Base-by-base conservation (phyloP, 139 green algal species). In the Eudorina sp. region DNA sequence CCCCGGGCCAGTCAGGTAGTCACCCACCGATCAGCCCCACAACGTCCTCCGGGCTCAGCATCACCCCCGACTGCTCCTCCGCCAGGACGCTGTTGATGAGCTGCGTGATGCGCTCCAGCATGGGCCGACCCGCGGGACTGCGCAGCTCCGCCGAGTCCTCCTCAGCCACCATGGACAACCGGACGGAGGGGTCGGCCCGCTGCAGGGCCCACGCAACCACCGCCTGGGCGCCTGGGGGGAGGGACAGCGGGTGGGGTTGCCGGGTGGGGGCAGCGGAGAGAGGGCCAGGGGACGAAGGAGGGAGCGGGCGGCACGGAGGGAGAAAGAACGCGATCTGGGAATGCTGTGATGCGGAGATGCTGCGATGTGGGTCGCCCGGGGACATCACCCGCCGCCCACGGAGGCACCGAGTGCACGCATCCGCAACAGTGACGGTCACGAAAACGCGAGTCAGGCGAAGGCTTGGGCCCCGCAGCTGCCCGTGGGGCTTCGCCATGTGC, bases 151-250 rank as follows among this genome's bases (percentile, higher is more conserved):
- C 90, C 6, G 95, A 93, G 48, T 97, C 95, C 89, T 99, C 97
- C 91, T 99, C 97, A 23, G 97, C 97, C 29, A 99, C 96, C 92
- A 99, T 94, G 18, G 92, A 97, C 43, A 99, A 81, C 29, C 62
- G 82, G 13, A n/a, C 58, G n/a, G 31, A 79, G 16, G 83, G 77
- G 45, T 90, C 88, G 3, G 94, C 88, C 9, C 90, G 91, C 78
- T 94, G 85, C 77, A 99, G 94, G 14, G 88, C 92, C 95, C 96
- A 99, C 0, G 96, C 94, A n/a, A 99, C 96, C 25, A 99, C 60
- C 4, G 93, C 98, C 89, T 99, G 97, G 0, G 97, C 96, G 27
- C 96, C 97, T 97, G 92, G 51, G 34, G 36, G 25, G 51, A 60
- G 34, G 48, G 46, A 23, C 18, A 78, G 53, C 73, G 62, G n/a